Conservation (phyloP, 805 yeast genomes). For the Jamesozyma spencerorum region DNA sequence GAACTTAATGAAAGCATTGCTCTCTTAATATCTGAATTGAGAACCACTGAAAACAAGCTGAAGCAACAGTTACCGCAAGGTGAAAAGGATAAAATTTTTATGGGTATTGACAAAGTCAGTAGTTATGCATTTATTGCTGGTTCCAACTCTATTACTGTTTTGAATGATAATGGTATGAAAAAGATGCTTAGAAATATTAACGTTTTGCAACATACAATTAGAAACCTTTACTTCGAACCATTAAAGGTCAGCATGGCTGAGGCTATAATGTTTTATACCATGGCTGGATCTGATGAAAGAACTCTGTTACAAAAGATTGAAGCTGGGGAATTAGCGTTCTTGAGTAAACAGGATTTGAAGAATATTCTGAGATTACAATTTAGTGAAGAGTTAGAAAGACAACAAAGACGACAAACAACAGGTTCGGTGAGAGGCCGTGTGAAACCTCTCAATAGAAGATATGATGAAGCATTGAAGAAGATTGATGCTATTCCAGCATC, state of each 20-base stretch:
- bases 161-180: constrained; percentile 26
- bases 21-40: constrained; percentile 21
- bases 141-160: constrained; percentile 17
- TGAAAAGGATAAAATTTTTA: constrained; percentile 16
- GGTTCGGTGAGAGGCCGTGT: constrained; percentile 11
- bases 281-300: constrained; percentile 19
- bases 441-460: constrained; percentile 22
- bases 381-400: constrained; percentile 24
- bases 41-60: constrained; percentile 22
- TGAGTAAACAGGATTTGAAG: constrained; percentile 17
- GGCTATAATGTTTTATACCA: constrained; percentile 16
- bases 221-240: constrained; percentile 19
- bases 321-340: constrained; percentile 12
- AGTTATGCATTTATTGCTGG: constrained; percentile 21
- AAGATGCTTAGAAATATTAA: constrained; percentile 26
- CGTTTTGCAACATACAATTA: constrained; percentile 24
- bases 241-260: constrained; percentile 17
- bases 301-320: constrained; percentile 15
- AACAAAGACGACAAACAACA: constrained; percentile 12
- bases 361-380: constrained; percentile 24
- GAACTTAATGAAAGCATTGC: constrained; percentile 25
- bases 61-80: constrained; percentile 14
- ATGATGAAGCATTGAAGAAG: constrained; percentile 21
- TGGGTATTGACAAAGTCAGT: constrained; percentile 20
- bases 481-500: constrained; percentile 4